Evolutionary conservation across 768 basidiomycete genomes (phyloP), one percentile per base, ranked within the genome.

Genomic region (Naganishia randhawae): DNA sequence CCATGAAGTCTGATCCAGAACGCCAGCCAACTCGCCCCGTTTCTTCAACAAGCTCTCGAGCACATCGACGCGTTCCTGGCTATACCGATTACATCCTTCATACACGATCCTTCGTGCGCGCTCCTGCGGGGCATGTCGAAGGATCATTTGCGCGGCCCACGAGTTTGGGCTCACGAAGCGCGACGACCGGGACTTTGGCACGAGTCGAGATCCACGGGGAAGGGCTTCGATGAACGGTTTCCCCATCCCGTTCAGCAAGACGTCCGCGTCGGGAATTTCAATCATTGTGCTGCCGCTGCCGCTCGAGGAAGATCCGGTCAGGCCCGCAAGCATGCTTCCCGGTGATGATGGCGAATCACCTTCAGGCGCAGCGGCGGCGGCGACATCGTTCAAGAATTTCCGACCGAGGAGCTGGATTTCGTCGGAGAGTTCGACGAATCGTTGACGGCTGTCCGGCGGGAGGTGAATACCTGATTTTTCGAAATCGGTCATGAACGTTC

Each of bases 401-500:
- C 95, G 86, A 14, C 94, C 94, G 14, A 97, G 88, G 0, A 87
- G 83, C 25, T 95, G 83, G 67, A 98, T 90, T 66, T 91, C 88
- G 16, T 94, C 91, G 2, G 93, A 96, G 13, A 97, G 82, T 0
- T 88, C 85, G 19, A 99, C 92, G 71, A 96, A 97, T 69, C 85
- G 87, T 39, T 86, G 83, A 45, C 96, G 86, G 73, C 92, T 84
- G 11, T 83, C 83, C 0, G 88, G 85, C 11, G 92, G 88, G 14
- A 99, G 84, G 77, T 94, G 85, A 71, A 98, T 94, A 10, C 92
- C 95, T 16, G 94, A 98, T 79, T 93, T 93, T 77, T 96, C 91
- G 80, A 99, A 99, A 83, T 98, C 96, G 53, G 89, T 85, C 85
- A 92, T 89, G 81, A 98, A 98, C 69, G 94, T 94, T 27, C 90